Evolutionary conservation across 768 basidiomycete genomes (phyloP).

Genomic region (Sarcodon aspratus): DNA sequence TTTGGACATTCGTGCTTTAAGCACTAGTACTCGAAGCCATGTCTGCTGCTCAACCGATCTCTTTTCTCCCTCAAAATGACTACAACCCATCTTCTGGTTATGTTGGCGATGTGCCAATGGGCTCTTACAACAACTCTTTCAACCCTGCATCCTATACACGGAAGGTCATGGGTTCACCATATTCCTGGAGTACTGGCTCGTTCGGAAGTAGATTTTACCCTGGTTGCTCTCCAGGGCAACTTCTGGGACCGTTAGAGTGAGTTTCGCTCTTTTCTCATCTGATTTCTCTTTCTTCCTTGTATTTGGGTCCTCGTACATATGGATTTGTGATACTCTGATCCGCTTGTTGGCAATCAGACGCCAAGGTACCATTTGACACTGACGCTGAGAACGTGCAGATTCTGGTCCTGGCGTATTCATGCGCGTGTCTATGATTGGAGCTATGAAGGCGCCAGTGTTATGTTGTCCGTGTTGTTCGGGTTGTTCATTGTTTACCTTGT

Average conservation of each 20-base stretch:
- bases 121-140: constrained; percentile 46
- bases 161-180: constrained; percentile 60
- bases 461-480: too few species aligned
- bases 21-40: constrained; percentile 11
- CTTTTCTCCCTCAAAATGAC: constrained; percentile 14
- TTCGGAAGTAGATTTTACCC: constrained; percentile 55
- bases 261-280: constrained; percentile 14
- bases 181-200: constrained; percentile 60
- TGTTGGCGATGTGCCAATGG: constrained; percentile 21
- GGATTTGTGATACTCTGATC: neutral
- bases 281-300: neutral
- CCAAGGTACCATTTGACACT: too few species aligned
- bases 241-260: constrained; percentile 56
- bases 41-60: constrained; percentile 33
- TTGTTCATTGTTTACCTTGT: too few species aligned
- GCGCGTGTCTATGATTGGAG: too few species aligned
- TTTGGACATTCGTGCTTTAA: neutral
- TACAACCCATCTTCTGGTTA: constrained; percentile 9
- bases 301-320: neutral
- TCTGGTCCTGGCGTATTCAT: too few species aligned
- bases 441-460: too few species aligned
- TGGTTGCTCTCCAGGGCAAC: constrained; percentile 50
- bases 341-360: neutral
- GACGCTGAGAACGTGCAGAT: too few species aligned
- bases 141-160: constrained; percentile 58